A percentile compares a stretch with the other conserved stretches of the same genome.
These are phyloP conservation scores for Alternaria arborescens DNA, from an alignment of 2,329 filamentous ascomycete species.

Conservation along the genomic window DNA sequence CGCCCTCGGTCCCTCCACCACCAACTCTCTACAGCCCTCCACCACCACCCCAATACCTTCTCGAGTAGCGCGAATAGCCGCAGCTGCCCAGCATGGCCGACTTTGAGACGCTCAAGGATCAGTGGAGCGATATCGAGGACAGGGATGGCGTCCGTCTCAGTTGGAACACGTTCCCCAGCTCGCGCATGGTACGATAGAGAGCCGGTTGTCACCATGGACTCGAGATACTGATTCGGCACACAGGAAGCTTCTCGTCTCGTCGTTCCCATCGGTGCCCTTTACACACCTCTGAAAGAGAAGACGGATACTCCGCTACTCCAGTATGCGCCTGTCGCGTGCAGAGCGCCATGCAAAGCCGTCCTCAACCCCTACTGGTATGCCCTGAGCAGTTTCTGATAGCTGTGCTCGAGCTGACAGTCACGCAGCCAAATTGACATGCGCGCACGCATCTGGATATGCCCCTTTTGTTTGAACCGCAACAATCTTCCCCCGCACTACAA, in stretches of 20 bases:
- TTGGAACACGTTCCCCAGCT: constrained; percentile 99
- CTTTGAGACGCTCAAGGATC: constrained; percentile 91
- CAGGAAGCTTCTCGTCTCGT: constrained; percentile 94
- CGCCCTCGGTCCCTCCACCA: constrained; percentile 40
- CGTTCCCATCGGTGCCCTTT: constrained; percentile 93
- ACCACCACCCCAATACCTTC: constrained; percentile 5
- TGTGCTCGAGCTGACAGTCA: constrained; percentile 26
- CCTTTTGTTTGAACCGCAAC: constrained; percentile 86
- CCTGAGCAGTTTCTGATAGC: background rate
- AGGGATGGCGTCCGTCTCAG: constrained; percentile 94
- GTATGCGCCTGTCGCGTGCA: constrained; percentile 97
- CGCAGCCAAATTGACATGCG: constrained; percentile 81
- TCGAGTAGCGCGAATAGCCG: background rate
- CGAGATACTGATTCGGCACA: constrained; percentile 33
- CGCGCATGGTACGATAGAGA: constrained; percentile 87
- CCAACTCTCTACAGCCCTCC: constrained; percentile 29
- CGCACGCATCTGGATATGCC: constrained; percentile 86
- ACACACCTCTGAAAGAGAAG: constrained; percentile 96
- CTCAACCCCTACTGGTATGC: constrained; percentile 95
- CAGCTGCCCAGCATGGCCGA: constrained; percentile 70
- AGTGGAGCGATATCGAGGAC: constrained; percentile 96
- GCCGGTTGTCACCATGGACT: constrained; percentile 17
- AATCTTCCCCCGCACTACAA: constrained; percentile 86
- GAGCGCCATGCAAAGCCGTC: constrained; percentile 92
- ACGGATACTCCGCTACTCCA: constrained; percentile 86